Conservation (phyloP, 257 asterid species). For the Fraxinus cuspidata region DNA sequence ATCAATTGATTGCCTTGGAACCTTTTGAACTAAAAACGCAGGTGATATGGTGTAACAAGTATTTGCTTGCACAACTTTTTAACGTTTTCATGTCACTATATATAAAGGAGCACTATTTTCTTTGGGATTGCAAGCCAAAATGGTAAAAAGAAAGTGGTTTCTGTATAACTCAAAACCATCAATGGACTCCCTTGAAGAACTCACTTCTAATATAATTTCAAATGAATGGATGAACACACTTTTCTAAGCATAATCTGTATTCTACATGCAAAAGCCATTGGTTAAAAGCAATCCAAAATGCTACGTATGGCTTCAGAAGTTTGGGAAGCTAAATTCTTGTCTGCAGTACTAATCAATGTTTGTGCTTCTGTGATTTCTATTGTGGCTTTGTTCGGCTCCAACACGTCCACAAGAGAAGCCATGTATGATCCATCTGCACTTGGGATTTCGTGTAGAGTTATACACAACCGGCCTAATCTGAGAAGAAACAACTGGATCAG, state of each 20-base stretch:
- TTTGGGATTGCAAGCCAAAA: too few species aligned
- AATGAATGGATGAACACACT: too few species aligned
- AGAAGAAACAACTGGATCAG: conserved; percentile 36
- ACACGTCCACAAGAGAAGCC: conserved; percentile 35
- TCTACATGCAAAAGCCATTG: neutral
- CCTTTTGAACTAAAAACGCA: neutral
- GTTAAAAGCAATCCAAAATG: conserved; percentile 40
- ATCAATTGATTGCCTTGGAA: neutral
- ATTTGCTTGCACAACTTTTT: neutral
- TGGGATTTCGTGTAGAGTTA: conserved; percentile 32
- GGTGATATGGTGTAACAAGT: neutral
- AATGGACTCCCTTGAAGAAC: too few species aligned
- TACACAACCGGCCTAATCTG: conserved; percentile 37
- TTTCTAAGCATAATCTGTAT: too few species aligned
- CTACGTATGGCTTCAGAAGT: conserved; percentile 47
- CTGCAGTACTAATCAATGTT: conserved; percentile 44
- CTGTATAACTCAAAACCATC: too few species aligned
- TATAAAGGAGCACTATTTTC: too few species aligned
- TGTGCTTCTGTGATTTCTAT: conserved; percentile 42
- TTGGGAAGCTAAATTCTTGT: conserved; percentile 43
- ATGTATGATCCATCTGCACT: conserved; percentile 30
- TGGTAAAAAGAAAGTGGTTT: too few species aligned
- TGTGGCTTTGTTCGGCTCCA: conserved; percentile 47
- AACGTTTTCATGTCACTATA: too few species aligned
- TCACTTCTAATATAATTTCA: too few species aligned